Base-by-base conservation (phyloP, 2,329 filamentous ascomycete species). In the Grosmannia serpens region DNA sequence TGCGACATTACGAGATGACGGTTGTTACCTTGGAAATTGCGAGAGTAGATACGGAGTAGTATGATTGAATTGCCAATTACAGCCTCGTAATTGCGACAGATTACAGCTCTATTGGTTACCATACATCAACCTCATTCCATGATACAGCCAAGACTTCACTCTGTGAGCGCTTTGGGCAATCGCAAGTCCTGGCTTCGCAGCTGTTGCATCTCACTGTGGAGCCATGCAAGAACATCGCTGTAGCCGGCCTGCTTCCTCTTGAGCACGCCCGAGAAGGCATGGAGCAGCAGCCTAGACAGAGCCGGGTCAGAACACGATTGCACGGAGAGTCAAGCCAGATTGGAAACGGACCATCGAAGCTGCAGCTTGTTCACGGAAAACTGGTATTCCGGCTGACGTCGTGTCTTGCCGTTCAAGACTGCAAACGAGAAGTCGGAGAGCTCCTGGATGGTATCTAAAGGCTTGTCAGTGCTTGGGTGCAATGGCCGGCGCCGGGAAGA, bases 171-270 rank as follows among this genome's bases (percentile, higher is more conserved):
- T 33, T 54, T 56, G 3, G 61, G 61, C 24, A 64, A 53, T 11
- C 62, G 57, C 17, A 58, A 27, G 3, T 15, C 61, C 29, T 58
- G 38, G 0, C 20, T 29, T 1, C 66, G 67, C 46, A 79, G 67
- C 55, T 70, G 73, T 41, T 65, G 65, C 20, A 74, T 71, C 64
- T 82, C 74, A 17, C 61, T 67, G 8, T 78, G 75, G 60, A 96
- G 71, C 89, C 89, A 96, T 35, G 68, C 69, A 59, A 96, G 70
- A 17, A 91, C 78, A 33, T 72, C 71, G 6, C 67, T 67, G 70
- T 90, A 89, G 58, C 77, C 80, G 38, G 86, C 85, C 76, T 95
- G 91, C 69, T 87, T 89, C 64, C 77, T 79, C 53, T 71, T 69
- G 65, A 96, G 75, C 31, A 94, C 84, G 56, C 77, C 73, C 52